Evolutionary conservation across 2,329 filamentous ascomycete genomes (phyloP).

Genomic region (Ambrosiella beaveri): DNA sequence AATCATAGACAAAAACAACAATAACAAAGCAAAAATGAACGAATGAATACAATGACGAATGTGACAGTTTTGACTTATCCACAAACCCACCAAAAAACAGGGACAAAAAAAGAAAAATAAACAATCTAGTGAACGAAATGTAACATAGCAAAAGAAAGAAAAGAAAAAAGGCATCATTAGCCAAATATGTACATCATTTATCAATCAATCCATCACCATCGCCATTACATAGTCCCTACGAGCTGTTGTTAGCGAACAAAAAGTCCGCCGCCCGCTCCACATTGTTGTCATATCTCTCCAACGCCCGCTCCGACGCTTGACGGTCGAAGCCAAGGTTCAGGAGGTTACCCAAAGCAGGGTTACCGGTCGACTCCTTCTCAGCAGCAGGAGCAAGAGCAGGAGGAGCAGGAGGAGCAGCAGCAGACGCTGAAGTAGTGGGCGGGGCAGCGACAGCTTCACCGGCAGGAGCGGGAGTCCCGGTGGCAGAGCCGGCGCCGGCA

Average conservation of each 20-base stretch:
- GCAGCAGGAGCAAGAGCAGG: conserved; percentile 30
- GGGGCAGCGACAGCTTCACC: conserved; percentile 8
- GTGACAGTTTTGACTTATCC: neutral
- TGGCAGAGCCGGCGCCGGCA: conserved; percentile 16
- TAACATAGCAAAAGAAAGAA: too few relatives aligned
- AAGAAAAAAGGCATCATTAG: too few relatives aligned
- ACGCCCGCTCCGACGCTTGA: conserved; percentile 52
- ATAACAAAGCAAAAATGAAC: neutral
- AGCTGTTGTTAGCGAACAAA: conserved; percentile 1
- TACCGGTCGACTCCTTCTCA: conserved; percentile 50
- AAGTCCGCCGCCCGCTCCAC: conserved; percentile 55
- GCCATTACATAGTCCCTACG: neutral
- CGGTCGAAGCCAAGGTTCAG: conserved; percentile 79
- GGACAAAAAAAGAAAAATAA: too few relatives aligned
- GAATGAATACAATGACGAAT: neutral
- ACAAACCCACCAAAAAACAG: too few relatives aligned
- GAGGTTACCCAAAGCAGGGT: conserved; percentile 76
- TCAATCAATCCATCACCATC: too few relatives aligned
- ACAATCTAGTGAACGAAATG: too few relatives aligned
- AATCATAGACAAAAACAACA: neutral
- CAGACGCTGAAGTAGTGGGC: conserved; percentile 15
- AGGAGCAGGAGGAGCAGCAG: conserved; percentile 15
- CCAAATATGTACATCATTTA: too few relatives aligned
- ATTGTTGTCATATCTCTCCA: conserved; percentile 94
- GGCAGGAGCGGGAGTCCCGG: conserved; percentile 16